Evolutionary conservation across 1,284 basidiomycete species (phyloP).

Genomic region (Bjerkandera adusta): DNA sequence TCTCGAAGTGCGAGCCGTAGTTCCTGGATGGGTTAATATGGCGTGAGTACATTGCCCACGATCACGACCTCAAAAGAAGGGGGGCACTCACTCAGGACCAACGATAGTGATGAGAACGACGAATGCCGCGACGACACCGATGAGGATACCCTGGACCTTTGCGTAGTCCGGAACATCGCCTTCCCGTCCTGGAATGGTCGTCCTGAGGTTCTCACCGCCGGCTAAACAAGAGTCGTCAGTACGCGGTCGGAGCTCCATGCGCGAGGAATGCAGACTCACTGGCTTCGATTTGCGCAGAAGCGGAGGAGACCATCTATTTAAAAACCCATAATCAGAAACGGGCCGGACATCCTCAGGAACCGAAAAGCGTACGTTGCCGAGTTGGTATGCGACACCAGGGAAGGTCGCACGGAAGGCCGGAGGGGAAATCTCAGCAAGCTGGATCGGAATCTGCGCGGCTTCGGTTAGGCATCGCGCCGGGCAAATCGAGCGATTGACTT

Average conservation of each 20-base stretch:
- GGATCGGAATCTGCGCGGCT: constrained; percentile 66
- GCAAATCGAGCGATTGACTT: constrained; percentile 12
- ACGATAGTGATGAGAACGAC: constrained; percentile 66
- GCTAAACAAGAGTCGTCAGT: constrained; percentile 36
- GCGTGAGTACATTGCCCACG: too few species aligned
- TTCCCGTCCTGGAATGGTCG: constrained; percentile 42
- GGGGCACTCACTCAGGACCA: constrained; percentile 63
- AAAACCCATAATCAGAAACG: constrained; percentile 7
- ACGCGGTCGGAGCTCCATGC: constrained; percentile 10
- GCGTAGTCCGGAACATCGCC: constrained; percentile 81
- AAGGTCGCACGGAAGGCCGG: constrained; percentile 93
- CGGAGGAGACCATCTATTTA: constrained; percentile 80
- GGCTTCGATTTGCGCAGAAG: constrained; percentile 91
- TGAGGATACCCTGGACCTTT: constrained; percentile 83
- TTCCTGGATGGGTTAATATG: constrained; percentile 41
- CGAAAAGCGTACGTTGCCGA: constrained; percentile 56
- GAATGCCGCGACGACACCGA: constrained; percentile 73
- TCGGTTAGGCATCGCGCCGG: background rate
- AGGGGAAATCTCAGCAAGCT: constrained; percentile 88
- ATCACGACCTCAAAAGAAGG: constrained; percentile 1
- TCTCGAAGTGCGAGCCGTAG: constrained; percentile 82
- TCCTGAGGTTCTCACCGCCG: constrained; percentile 59
- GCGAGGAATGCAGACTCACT: constrained; percentile 42
- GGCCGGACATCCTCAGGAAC: background rate
- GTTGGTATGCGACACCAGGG: constrained; percentile 89